A percentile compares a stretch with the other conserved stretches of the same genome.
Evolutionary conservation across 2,329 filamentous ascomycete species (phyloP).

Genomic region (Salinomyces thailandicus): DNA sequence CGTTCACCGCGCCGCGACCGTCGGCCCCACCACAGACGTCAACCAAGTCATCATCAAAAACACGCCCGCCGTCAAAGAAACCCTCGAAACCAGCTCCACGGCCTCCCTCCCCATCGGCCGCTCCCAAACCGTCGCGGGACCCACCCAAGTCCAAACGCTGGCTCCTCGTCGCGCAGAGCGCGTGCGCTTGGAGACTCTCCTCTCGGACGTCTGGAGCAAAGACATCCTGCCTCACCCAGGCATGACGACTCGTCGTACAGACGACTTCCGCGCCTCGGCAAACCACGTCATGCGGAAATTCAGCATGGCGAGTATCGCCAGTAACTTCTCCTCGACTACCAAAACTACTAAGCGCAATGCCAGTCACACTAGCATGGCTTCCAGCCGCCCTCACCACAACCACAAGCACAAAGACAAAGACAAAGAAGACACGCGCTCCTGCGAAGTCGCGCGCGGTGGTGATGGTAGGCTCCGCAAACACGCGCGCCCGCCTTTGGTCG

Average conservation of each 20-base stretch:
- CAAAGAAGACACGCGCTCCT: conserved; percentile 21
- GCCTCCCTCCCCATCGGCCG: conserved; percentile 53
- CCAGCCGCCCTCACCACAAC: conserved; percentile 6
- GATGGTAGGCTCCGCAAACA: neutral
- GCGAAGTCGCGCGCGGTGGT: conserved; percentile 1
- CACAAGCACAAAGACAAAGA: neutral
- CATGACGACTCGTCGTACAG: conserved; percentile 56
- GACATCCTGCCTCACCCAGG: conserved; percentile 74
- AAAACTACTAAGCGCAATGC: conserved; percentile 53
- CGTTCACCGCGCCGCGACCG: conserved; percentile 68
- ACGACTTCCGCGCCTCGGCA: conserved; percentile 66
- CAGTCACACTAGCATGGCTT: conserved; percentile 39
- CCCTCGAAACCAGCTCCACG: conserved; percentile 32
- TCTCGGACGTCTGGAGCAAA: conserved; percentile 75
- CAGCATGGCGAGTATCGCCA: conserved; percentile 69
- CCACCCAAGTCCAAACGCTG: conserved; percentile 57
- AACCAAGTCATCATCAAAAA: conserved; percentile 80
- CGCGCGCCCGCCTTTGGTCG: conserved; percentile 25
- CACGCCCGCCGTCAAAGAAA: conserved; percentile 57
- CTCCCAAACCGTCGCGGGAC: conserved; percentile 69
- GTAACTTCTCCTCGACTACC: conserved; percentile 65
- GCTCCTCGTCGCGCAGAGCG: conserved; percentile 66
- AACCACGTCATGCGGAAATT: conserved; percentile 81
- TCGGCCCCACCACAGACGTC: conserved; percentile 56
- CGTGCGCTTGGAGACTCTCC: conserved; percentile 60